These are phyloP conservation scores for Hysterangium stoloniferum DNA, from an alignment of 768 basidiomycete genomes.

Conservation along the genomic window DNA sequence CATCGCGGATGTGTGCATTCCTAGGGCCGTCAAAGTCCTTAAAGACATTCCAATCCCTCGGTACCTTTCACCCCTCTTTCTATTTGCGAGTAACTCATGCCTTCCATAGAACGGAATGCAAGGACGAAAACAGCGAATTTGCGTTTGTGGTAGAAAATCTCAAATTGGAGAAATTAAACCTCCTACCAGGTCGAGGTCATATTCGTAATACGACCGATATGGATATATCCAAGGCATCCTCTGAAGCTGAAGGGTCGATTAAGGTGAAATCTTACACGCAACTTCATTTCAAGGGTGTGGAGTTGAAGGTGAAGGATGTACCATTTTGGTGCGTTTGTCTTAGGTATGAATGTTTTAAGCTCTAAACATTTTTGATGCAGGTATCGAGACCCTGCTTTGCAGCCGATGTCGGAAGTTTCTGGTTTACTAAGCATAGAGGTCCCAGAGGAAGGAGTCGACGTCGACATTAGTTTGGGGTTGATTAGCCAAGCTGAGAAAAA, in stretches of 20 bases:
- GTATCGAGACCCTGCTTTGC: slow-evolving; percentile 48
- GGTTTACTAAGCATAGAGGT: slow-evolving; percentile 56
- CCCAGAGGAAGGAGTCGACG: slow-evolving; percentile 58
- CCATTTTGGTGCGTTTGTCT: slow-evolving; percentile 50
- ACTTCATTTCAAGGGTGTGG: slow-evolving; percentile 56
- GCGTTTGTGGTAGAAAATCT: slow-evolving; percentile 74
- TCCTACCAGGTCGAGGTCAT: slow-evolving; percentile 64
- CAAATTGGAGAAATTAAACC: slow-evolving; percentile 55
- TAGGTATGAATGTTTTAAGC: background rate
- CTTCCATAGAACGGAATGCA: slow-evolving; percentile 56
- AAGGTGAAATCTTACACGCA: slow-evolving; percentile 58
- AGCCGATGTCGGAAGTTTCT: slow-evolving; percentile 37
- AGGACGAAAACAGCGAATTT: slow-evolving; percentile 52
- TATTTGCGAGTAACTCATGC: background rate
- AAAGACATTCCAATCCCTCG: slow-evolving; percentile 65
- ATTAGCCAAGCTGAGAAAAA: slow-evolving; percentile 41
- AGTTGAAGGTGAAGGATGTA: slow-evolving; percentile 53
- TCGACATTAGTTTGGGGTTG: slow-evolving; percentile 58
- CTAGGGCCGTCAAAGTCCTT: slow-evolving; percentile 43
- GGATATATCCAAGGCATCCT: slow-evolving; percentile 32
- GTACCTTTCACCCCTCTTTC: slow-evolving; percentile 25
- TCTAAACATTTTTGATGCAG: background rate
- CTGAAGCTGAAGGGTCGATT: slow-evolving; percentile 25
- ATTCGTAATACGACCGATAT: slow-evolving; percentile 64
- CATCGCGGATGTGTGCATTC: slow-evolving; percentile 71